Conservation (phyloP, 768 basidiomycete genomes). For the Podaxis pistillaris region DNA sequence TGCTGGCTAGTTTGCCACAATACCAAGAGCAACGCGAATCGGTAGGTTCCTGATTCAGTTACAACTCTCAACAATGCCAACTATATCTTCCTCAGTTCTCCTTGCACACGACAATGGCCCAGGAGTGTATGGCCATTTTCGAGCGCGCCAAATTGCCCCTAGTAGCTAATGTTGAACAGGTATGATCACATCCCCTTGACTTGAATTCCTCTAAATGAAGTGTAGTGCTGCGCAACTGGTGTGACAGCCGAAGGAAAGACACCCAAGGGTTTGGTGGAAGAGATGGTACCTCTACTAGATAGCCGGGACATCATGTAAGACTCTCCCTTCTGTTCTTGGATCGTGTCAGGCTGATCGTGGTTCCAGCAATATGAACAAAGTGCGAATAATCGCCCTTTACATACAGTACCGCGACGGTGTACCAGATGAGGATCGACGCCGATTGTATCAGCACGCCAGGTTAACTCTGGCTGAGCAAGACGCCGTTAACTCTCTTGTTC, state of each 20-base stretch:
- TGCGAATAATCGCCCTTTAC: slow-evolving; percentile 93
- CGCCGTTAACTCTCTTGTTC: slow-evolving; percentile 81
- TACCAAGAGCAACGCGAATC: slow-evolving; percentile 95
- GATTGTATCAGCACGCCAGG: slow-evolving; percentile 93
- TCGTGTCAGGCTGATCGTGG: slow-evolving; percentile 7
- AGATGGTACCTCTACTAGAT: slow-evolving; percentile 97
- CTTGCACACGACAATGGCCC: slow-evolving; percentile 94
- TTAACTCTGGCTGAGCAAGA: slow-evolving; percentile 89
- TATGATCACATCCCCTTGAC: slow-evolving; percentile 16
- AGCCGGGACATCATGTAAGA: slow-evolving; percentile 79
- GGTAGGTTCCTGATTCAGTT: slow-evolving; percentile 36
- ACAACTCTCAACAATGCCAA: not conserved
- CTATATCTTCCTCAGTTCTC: slow-evolving; percentile 70
- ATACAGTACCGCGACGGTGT: slow-evolving; percentile 95
- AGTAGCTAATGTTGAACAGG: slow-evolving; percentile 91
- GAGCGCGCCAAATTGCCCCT: slow-evolving; percentile 82
- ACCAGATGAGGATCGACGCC: slow-evolving; percentile 94
- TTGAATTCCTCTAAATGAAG: not conserved
- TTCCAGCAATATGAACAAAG: slow-evolving; percentile 85
- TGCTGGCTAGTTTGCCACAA: slow-evolving; percentile 93
- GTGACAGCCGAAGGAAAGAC: slow-evolving; percentile 87
- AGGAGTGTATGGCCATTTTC: slow-evolving; percentile 94
- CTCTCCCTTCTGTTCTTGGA: not conserved
- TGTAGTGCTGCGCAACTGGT: slow-evolving; percentile 91
- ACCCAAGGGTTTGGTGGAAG: slow-evolving; percentile 94